Conservation (phyloP, 495 filamentous ascomycete species). For the Xylaria sp. region DNA sequence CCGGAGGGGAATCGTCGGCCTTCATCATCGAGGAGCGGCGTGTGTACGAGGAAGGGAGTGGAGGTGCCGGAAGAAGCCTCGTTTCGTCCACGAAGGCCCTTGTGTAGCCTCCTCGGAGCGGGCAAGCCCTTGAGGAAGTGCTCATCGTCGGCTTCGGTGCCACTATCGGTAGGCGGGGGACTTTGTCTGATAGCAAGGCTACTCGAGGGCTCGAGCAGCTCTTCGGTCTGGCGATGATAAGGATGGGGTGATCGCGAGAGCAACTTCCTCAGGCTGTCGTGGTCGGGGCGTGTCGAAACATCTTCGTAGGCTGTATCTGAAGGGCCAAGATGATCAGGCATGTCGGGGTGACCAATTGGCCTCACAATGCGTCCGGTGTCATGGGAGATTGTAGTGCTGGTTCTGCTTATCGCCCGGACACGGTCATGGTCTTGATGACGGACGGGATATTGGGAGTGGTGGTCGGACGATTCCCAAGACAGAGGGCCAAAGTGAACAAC, state of each 20-base stretch:
- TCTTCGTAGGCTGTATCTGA: conserved; percentile 31
- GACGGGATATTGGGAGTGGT: not conserved
- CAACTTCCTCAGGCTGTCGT: conserved; percentile 54
- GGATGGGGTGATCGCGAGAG: conserved; percentile 80
- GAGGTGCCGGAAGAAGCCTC: conserved; percentile 55
- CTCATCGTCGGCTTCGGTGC: conserved; percentile 92
- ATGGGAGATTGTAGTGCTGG: conserved; percentile 14
- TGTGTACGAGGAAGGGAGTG: conserved; percentile 67
- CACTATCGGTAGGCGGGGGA: conserved; percentile 79
- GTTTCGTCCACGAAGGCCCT: conserved; percentile 69
- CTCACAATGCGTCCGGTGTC: conserved; percentile 22
- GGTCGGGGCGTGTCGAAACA: conserved; percentile 17
- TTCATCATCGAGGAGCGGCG: conserved; percentile 64
- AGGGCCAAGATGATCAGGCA: conserved; percentile 51
- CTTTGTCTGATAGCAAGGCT: conserved; percentile 48
- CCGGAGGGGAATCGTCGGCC: conserved; percentile 35
- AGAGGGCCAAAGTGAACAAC: not conserved
- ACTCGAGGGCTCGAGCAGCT: conserved; percentile 55
- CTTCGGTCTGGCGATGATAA: conserved; percentile 65
- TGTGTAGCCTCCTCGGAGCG: conserved; percentile 74
- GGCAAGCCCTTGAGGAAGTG: conserved; percentile 81
- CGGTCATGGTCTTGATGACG: not conserved
- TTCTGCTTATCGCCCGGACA: not conserved
- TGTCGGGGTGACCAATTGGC: conserved; percentile 36
- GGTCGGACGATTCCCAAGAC: not conserved